phyloP scores from a whole-genome alignment of 2,329 filamentous ascomycete species.

The Chrysosporium keratinophilum region DNA sequence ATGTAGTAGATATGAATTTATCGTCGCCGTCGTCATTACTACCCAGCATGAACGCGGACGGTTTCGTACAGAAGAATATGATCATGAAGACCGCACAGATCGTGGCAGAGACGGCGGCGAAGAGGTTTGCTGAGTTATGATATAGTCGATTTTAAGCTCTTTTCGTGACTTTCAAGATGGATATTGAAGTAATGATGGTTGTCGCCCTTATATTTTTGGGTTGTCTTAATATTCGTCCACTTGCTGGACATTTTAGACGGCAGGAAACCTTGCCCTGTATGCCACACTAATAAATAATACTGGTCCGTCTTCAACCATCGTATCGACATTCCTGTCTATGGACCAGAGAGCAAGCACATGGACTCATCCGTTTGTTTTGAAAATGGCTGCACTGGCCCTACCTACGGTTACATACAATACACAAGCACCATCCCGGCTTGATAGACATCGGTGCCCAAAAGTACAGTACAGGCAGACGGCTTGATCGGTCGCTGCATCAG shows the following conservation, averaged over 20 bases:
- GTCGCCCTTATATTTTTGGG: too few relatives aligned
- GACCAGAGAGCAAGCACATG: not conserved
- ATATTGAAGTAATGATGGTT: too few relatives aligned
- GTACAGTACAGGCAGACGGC: not conserved
- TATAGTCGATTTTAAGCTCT: not conserved
- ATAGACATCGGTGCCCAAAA: not conserved
- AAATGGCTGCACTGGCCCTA: conserved; percentile 9
- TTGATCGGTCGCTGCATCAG: not conserved
- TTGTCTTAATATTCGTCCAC: too few relatives aligned
- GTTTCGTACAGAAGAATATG: conserved; percentile 31
- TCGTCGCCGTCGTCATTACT: too few relatives aligned
- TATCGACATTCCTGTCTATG: not conserved
- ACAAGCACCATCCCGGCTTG: conserved; percentile 1
- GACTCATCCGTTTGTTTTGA: not conserved
- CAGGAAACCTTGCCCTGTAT: too few relatives aligned
- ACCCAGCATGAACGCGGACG: conserved; percentile 18
- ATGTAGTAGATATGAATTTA: conserved; percentile 18
- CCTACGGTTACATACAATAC: conserved; percentile 11
- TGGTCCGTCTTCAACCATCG: too few relatives aligned
- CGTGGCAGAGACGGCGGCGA: conserved; percentile 31
- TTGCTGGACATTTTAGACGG: too few relatives aligned
- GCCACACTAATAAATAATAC: not conserved
- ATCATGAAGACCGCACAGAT: conserved; percentile 41
- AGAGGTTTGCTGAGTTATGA: conserved; percentile 14
- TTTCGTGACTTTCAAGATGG: not conserved